Percentiles rank a stretch among this genome's conserved stretches.
phyloP scores from a whole-genome alignment of 75 land plant genomes.

The Cunninghamia lanceolata region DNA sequence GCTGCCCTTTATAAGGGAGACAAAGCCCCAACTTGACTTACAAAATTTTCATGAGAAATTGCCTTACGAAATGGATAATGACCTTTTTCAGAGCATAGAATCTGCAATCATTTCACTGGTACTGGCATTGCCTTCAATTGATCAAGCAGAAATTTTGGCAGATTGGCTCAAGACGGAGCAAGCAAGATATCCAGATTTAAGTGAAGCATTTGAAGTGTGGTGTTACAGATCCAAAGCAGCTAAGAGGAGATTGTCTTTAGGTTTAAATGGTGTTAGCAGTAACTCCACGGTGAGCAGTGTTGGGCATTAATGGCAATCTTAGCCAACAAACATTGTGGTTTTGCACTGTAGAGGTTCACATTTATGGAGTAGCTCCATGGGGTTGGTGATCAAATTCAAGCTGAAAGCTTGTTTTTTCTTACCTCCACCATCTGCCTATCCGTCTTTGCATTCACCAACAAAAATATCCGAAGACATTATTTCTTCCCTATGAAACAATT shows the following conservation, averaged over 20 bases:
- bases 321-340: neutral
- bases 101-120: constrained; percentile 66
- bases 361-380: neutral
- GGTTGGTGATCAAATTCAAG: neutral
- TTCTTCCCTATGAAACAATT: neutral
- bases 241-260: constrained; percentile 51
- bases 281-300: neutral
- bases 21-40: constrained; percentile 29
- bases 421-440: neutral
- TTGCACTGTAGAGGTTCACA: neutral
- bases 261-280: constrained; percentile 3
- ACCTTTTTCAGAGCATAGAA: constrained; percentile 67
- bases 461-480: neutral
- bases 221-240: constrained; percentile 84
- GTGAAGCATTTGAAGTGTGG: constrained; percentile 94
- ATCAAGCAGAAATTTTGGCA: constrained; percentile 70
- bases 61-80: constrained; percentile 38
- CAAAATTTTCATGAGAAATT: constrained; percentile 25
- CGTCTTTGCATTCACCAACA: neutral
- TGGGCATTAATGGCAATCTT: neutral
- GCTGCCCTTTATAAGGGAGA: constrained; percentile 71
- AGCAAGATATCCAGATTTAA: constrained; percentile 69
- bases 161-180: constrained; percentile 70
- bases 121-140: constrained; percentile 64
- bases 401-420: neutral